Evolutionary conservation across 371 early-diverging fungal species (phyloP), one percentile per base, ranked within the genome.

Genomic region (Lichtheimia hyalospora): DNA sequence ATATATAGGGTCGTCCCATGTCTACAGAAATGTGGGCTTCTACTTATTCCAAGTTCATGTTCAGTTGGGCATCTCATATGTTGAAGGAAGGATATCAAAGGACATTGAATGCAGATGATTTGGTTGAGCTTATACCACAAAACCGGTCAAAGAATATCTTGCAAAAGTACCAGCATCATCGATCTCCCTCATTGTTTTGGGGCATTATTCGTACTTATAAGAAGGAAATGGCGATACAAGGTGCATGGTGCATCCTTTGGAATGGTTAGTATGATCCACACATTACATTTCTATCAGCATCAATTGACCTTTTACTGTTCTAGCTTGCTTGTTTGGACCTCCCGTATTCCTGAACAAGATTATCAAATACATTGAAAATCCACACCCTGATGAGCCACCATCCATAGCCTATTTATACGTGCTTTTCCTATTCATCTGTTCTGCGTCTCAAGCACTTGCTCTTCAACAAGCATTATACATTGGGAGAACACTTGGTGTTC

Each of bases 301-400:
- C 34, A 8, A 34, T 8, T 34, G 8, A 8, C 28, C 1, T 25
- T 25, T 25, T 25, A n/a, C 5, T 25, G 2, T 3, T 24, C 12
- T 25, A 49, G 46, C 42, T 40, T 34, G 56, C 43, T 68, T 83
- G 63, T 82, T 82, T 67, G 82, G 77, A 44, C 82, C 85, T 39
- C 85, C 85, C 3, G 74, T 66, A 44, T 85, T 76, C 51, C 70
- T 83, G 49, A 85, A 83, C 73, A 75, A 70, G 63, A 81, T 85
- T 48, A 67, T 87, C 67, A 68, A 68, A 28, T 84, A 73, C 59
- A 76, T 85, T 54, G 84, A 87, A 64, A 28, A 67, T 44, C 69
- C 67, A 12, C 66, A 69, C 3, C 60, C 60, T 20, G 66, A 66
- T 10, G 42, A 59, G 21, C 70, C 75, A 10, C 62, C 62, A 0